Percentiles rank a stretch among this genome's conserved stretches.
phyloP scores from a whole-genome alignment of 768 basidiomycete species.

The Tricholoma terreum region DNA sequence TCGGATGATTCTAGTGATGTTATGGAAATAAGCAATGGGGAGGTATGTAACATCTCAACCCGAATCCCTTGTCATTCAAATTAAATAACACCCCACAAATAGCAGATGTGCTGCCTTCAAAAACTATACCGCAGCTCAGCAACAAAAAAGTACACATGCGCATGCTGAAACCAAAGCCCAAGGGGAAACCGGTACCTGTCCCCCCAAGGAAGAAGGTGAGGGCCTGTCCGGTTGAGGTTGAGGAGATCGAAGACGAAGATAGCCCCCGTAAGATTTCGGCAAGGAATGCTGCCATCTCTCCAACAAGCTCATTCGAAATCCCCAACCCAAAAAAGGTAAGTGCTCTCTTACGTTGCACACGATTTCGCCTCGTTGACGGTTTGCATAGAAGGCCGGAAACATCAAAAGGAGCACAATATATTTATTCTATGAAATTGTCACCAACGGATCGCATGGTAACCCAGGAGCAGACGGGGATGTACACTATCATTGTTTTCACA shows the following conservation, averaged over 20 bases:
- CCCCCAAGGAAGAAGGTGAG: background rate
- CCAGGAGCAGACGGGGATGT: conserved; percentile 14
- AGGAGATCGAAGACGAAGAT: background rate
- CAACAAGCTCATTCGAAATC: background rate
- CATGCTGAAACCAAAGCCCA: too few relatives aligned
- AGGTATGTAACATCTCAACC: background rate
- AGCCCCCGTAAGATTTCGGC: background rate
- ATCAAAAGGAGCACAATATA: background rate
- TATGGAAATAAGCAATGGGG: background rate
- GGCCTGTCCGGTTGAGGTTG: background rate
- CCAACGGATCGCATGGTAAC: background rate
- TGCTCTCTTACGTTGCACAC: too few relatives aligned
- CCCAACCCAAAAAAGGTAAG: background rate
- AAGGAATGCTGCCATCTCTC: background rate
- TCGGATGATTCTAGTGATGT: too few relatives aligned
- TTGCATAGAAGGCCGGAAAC: background rate
- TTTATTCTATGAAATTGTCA: background rate
- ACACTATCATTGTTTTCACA: conserved; percentile 19
- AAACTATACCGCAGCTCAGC: background rate
- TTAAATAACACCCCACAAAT: background rate
- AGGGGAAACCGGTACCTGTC: too few relatives aligned
- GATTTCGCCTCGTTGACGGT: too few relatives aligned
- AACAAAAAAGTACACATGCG: background rate
- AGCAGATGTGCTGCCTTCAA: conserved; percentile 3
- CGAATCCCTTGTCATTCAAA: background rate